These are phyloP conservation scores for Fusarium setosum DNA, from an alignment of 2,329 filamentous ascomycete species.

Conservation along the genomic window DNA sequence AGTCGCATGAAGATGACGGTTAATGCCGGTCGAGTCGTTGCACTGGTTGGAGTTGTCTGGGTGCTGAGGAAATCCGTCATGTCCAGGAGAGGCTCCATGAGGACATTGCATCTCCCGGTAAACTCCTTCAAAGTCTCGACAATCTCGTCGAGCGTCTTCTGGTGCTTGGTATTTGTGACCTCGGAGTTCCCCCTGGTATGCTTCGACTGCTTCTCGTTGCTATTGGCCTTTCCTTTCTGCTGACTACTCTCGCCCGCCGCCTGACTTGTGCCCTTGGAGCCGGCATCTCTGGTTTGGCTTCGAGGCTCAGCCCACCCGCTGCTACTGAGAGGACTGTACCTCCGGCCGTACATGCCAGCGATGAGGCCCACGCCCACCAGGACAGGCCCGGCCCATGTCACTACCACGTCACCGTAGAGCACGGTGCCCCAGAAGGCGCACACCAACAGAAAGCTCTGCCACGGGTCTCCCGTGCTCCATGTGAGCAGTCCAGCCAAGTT, in stretches of 20 bases:
- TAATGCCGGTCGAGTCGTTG: slow-evolving; percentile 89
- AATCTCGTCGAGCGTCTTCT: slow-evolving; percentile 97
- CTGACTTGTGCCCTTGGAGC: slow-evolving; percentile 29
- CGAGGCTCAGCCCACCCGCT: slow-evolving; percentile 74
- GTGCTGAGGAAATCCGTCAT: slow-evolving; percentile 95
- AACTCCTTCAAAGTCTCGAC: slow-evolving; percentile 93
- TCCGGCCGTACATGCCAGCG: slow-evolving; percentile 89
- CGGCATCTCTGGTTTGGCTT: slow-evolving; percentile 46
- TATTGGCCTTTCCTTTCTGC: slow-evolving; percentile 40
- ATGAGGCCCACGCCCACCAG: slow-evolving; percentile 84
- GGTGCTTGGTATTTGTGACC: slow-evolving; percentile 75
- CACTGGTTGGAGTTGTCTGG: slow-evolving; percentile 88
- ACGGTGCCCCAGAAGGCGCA: slow-evolving; percentile 86
- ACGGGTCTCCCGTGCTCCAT: slow-evolving; percentile 94
- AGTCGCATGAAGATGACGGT: slow-evolving; percentile 92
- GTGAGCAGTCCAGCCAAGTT: slow-evolving; percentile 85
- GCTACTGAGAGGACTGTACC: slow-evolving; percentile 90
- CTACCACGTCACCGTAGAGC: slow-evolving; percentile 86
- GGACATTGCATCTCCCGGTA: slow-evolving; percentile 89
- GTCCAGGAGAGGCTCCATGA: slow-evolving; percentile 88
- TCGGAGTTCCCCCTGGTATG: slow-evolving; percentile 66
- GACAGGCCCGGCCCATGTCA: slow-evolving; percentile 85
- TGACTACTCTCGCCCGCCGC: slow-evolving; percentile 32
- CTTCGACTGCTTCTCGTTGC: slow-evolving; percentile 44
- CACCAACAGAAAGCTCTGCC: slow-evolving; percentile 95